phyloP scores from a whole-genome alignment of 345 rosid genomes.

The Punica granatum region DNA sequence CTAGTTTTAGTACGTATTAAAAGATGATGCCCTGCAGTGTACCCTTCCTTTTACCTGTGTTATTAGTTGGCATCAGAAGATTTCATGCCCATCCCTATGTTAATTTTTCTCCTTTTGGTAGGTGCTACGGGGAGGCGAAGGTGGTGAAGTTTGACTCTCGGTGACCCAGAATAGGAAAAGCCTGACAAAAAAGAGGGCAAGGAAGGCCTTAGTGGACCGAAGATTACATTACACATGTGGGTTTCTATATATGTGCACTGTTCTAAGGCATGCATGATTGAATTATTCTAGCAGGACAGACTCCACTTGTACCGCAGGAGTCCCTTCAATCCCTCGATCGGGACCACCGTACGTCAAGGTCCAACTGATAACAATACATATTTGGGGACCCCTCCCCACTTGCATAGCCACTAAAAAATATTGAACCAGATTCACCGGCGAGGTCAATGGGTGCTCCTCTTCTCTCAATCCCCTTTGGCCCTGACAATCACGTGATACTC shows the following conservation, averaged over 20 bases:
- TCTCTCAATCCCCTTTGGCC: slow-evolving; percentile 33
- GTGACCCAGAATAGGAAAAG: slow-evolving; percentile 12
- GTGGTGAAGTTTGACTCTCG: slow-evolving; percentile 19
- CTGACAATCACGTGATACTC: slow-evolving; percentile 21
- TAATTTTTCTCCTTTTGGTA: not conserved
- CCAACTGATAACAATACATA: slow-evolving; percentile 29
- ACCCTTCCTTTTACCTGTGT: too few species aligned
- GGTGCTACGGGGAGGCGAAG: slow-evolving; percentile 9
- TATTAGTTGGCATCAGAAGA: not conserved
- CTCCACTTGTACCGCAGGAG: slow-evolving; percentile 20
- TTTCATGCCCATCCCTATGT: not conserved
- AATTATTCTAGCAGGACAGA: slow-evolving; percentile 25
- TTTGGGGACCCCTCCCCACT: slow-evolving; percentile 45
- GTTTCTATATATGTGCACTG: slow-evolving; percentile 25
- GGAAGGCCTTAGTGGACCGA: slow-evolving; percentile 20
- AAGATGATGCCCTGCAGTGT: not conserved
- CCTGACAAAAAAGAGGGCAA: slow-evolving; percentile 14
- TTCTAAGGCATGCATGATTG: slow-evolving; percentile 41
- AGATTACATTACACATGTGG: slow-evolving; percentile 21
- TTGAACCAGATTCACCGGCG: slow-evolving; percentile 19
- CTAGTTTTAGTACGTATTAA: not conserved
- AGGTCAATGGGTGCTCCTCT: slow-evolving; percentile 36
- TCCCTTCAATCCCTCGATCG: slow-evolving; percentile 27
- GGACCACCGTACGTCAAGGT: slow-evolving; percentile 28
- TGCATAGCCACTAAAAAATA: slow-evolving; percentile 35